Base-by-base conservation (phyloP, 2,329 filamentous ascomycete species). In the Penicillium sp. region DNA sequence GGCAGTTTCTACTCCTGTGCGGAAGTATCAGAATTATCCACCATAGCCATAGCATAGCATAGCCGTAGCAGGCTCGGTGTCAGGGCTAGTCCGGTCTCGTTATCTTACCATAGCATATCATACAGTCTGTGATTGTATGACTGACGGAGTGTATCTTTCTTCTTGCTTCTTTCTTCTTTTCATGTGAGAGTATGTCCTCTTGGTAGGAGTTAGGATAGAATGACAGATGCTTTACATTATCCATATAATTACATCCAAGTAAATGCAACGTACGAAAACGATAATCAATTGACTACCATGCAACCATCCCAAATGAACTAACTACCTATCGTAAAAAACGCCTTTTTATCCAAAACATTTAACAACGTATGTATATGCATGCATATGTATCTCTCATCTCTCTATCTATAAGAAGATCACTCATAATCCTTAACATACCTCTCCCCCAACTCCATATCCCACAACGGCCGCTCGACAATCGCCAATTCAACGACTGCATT, bases 381-480 rank as follows among this genome's bases (percentile, higher is more conserved):
- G 30, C 30, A 35, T 35, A 35, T 43, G 21, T 45, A 45, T n/a
- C n/a, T n/a, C n/a, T n/a, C n/a, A n/a, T n/a, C n/a, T n/a, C n/a
- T n/a, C n/a, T n/a, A n/a, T n/a, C n/a, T n/a, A n/a, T 24, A 23
- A 18, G 1, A 30, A n/a, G 14, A 33, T 30, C 68, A 78, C 58
- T 78, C 77, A 59, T 79, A 77, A 57, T 84, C 81, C 23, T 78
- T 82, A 64, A 84, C 81, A 72, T 88, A 93, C 54, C 86, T 80
- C 63, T 88, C 86, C 2, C 88, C 86, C 69, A 92, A 77, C 62
- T 92, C 87, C 59, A 91, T 79, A 72, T 95, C 90, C 85, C 89
- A 94, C 64, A 86, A 80, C 20, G 93, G 92, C 66, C 92, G 80
- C 78, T 97, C 93, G 14, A 97, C 85, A 52, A 97, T 78, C 2